Percentiles rank a stretch among this genome's conserved stretches.
Evolutionary conservation across 2,329 filamentous ascomycete genomes (phyloP).

Genomic region (Fusarium torulosum): DNA sequence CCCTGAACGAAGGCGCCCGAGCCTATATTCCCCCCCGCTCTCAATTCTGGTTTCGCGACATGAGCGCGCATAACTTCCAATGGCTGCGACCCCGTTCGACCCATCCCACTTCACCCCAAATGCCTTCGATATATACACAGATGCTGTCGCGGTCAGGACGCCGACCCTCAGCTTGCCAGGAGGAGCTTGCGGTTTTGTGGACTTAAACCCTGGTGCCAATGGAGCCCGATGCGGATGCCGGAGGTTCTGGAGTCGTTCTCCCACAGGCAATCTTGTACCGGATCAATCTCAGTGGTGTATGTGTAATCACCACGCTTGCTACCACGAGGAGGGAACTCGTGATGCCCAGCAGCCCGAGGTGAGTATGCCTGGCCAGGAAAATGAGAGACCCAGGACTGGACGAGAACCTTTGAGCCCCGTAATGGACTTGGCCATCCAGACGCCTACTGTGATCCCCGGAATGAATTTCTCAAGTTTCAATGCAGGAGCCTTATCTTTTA

Average conservation of each 20-base stretch:
- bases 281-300: constrained; percentile 68
- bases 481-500: constrained; percentile 52
- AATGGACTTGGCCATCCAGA: constrained; percentile 61
- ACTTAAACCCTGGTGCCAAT: constrained; percentile 64
- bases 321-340: constrained; percentile 63
- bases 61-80: constrained; percentile 54
- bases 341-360: constrained; percentile 44
- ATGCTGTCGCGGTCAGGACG: constrained; percentile 53
- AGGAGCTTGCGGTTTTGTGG: constrained; percentile 70
- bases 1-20: constrained; percentile 14
- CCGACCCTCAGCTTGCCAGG: constrained; percentile 58
- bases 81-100: constrained; percentile 66
- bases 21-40: constrained; percentile 17
- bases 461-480: constrained; percentile 59
- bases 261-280: constrained; percentile 51
- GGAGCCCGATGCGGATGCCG: constrained; percentile 70
- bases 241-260: constrained; percentile 68
- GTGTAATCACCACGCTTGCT: constrained; percentile 74
- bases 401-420: constrained; percentile 67
- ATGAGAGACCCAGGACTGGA: constrained; percentile 62
- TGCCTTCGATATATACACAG: constrained; percentile 69
- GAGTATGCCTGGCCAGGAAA: constrained; percentile 61
- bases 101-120: constrained; percentile 58
- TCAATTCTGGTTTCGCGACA: constrained; percentile 43
- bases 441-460: constrained; percentile 53